Percentiles rank a stretch among this genome's conserved stretches.
Conservation (phyloP, 148 eudicot genomes). For the Vaccinium corymbosum region DNA sequence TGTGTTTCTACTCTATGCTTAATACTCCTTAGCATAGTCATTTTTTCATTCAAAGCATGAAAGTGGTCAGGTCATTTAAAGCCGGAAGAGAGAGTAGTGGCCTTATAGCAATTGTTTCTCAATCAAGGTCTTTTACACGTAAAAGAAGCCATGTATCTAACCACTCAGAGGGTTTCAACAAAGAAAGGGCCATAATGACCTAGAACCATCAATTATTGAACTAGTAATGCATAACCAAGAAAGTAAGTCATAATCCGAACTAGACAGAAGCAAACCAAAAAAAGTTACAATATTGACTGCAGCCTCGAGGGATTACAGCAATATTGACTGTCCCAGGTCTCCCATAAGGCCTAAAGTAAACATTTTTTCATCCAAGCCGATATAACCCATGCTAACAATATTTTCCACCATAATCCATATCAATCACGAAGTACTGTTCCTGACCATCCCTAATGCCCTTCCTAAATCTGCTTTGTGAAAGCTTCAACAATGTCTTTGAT, state of each 20-base stretch:
- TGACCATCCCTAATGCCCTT: background rate
- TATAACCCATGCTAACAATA: background rate
- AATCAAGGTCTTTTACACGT: background rate
- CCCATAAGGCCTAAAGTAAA: background rate
- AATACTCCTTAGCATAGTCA: background rate
- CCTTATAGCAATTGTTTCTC: background rate
- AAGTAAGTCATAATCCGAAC: background rate
- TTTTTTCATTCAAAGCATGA: background rate
- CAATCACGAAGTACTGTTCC: background rate
- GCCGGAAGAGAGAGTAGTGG: background rate
- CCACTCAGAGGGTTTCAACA: background rate
- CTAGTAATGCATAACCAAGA: background rate
- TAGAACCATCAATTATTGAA: background rate
- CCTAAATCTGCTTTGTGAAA: background rate
- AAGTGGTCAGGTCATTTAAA: background rate
- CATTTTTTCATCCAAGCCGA: background rate
- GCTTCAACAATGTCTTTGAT: background rate
- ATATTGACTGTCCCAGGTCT: background rate
- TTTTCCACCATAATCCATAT: background rate
- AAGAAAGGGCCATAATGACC: background rate
- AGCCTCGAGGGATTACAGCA: no score
- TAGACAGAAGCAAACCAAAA: background rate
- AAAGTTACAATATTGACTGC: no score
- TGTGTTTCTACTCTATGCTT: background rate
- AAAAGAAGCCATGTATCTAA: background rate